These are phyloP conservation scores for Kodamaea lidongshanica DNA, from an alignment of 805 yeast species.

Conservation along the genomic window DNA sequence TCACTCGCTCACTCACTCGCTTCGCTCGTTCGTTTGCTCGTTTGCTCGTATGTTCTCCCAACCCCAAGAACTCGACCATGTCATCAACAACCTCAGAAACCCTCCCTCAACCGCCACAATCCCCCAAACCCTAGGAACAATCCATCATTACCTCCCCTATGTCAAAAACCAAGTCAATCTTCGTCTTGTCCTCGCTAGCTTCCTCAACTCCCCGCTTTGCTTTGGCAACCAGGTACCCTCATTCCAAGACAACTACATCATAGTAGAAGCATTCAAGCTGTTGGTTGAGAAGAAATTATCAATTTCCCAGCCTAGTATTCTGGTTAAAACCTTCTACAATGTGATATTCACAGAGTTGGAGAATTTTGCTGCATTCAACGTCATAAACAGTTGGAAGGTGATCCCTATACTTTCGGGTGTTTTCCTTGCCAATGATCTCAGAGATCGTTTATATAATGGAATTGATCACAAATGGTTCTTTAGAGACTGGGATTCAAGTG, in stretches of 20 bases:
- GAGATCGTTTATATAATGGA: slow-evolving; percentile 27
- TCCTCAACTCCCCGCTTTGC: slow-evolving; percentile 39
- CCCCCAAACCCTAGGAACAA: slow-evolving; percentile 36
- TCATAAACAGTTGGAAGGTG: slow-evolving; percentile 39
- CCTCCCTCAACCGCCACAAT: slow-evolving; percentile 31
- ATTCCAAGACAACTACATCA: slow-evolving; percentile 29
- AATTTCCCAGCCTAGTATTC: slow-evolving; percentile 44
- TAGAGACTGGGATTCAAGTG: slow-evolving; percentile 27
- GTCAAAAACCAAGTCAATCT: slow-evolving; percentile 44
- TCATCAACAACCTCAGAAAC: slow-evolving; percentile 38
- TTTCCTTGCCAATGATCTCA: slow-evolving; percentile 28
- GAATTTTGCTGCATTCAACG: slow-evolving; percentile 26
- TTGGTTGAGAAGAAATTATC: slow-evolving; percentile 40
- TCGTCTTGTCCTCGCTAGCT: slow-evolving; percentile 37
- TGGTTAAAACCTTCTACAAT: slow-evolving; percentile 39
- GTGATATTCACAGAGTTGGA: slow-evolving; percentile 28
- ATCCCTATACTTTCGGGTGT: slow-evolving; percentile 45
- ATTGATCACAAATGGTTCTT: slow-evolving; percentile 29
- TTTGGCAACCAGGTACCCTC: slow-evolving; percentile 17
- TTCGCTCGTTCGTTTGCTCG: too few relatives aligned
- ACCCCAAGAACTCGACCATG: slow-evolving; percentile 44
- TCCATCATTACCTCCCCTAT: slow-evolving; percentile 47
- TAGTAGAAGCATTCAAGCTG: slow-evolving; percentile 45
- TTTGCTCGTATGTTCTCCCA: too few relatives aligned
- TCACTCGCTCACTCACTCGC: too few relatives aligned